These are phyloP conservation scores for Neurospora sp. DNA, from an alignment of 2,329 filamentous ascomycete species.

Conservation along the genomic window DNA sequence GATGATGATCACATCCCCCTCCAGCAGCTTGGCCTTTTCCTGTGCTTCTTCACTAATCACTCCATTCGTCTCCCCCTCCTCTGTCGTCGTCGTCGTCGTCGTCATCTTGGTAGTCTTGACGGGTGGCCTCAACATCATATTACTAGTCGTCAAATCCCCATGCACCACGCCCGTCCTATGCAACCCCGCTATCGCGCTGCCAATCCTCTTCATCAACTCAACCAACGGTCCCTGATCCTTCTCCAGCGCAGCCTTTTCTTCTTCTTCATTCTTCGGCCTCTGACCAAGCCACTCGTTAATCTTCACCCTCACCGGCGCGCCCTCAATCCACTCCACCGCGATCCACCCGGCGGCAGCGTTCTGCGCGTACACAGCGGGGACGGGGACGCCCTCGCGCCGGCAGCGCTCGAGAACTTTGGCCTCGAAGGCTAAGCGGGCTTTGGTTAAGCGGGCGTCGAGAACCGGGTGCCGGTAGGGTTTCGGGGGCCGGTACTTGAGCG, in stretches of 20 bases:
- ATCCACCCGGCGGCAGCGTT: slow-evolving; percentile 60
- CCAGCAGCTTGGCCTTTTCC: slow-evolving; percentile 26
- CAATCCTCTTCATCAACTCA: slow-evolving; percentile 60
- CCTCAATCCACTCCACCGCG: slow-evolving; percentile 77
- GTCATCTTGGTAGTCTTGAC: too few relatives aligned
- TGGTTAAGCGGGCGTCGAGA: slow-evolving; percentile 79
- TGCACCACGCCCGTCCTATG: slow-evolving; percentile 84
- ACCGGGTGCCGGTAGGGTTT: slow-evolving; percentile 88
- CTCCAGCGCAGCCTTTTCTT: slow-evolving; percentile 21
- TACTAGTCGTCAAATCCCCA: slow-evolving; percentile 94
- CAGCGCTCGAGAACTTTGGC: slow-evolving; percentile 76
- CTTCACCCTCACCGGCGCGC: slow-evolving; percentile 56
- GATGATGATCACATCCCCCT: slow-evolving; percentile 78
- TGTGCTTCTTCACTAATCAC: slow-evolving; percentile 4
- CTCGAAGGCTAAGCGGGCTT: slow-evolving; percentile 79
- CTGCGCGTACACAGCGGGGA: slow-evolving; percentile 69
- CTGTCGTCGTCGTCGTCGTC: background rate
- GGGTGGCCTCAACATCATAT: slow-evolving; percentile 67
- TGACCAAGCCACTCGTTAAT: slow-evolving; percentile 59
- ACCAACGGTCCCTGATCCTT: slow-evolving; percentile 41
- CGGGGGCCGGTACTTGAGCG: slow-evolving; percentile 81
- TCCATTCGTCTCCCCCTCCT: slow-evolving; percentile 8
- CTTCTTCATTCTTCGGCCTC: slow-evolving; percentile 27
- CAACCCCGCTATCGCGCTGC: slow-evolving; percentile 60
- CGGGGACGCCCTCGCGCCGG: slow-evolving; percentile 64